Conservation (phyloP, 495 filamentous ascomycete species). For the Neurospora sp. region DNA sequence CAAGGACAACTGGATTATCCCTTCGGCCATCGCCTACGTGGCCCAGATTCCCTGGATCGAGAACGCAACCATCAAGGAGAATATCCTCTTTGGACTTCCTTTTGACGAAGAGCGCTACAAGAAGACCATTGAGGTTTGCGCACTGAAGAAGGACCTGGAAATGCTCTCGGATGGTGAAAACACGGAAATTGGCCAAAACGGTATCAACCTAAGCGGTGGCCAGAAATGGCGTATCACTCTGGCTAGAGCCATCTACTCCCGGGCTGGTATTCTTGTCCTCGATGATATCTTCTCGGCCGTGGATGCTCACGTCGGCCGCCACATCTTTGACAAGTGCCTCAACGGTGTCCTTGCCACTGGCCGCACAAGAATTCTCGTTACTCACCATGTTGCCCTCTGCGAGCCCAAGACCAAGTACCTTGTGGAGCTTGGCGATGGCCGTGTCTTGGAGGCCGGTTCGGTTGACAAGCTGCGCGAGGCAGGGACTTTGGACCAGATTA, state of each 20-base stretch:
- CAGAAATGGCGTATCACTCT: slow-evolving; percentile 77
- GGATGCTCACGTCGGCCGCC: slow-evolving; percentile 64
- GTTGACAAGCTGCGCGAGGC: slow-evolving; percentile 46
- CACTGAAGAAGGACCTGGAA: slow-evolving; percentile 62
- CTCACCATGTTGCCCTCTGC: slow-evolving; percentile 69
- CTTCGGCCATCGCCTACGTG: slow-evolving; percentile 61
- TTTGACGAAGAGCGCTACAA: slow-evolving; percentile 53
- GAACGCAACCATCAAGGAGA: slow-evolving; percentile 65
- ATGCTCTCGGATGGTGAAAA: slow-evolving; percentile 64
- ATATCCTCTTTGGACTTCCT: slow-evolving; percentile 67
- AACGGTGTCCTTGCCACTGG: slow-evolving; percentile 57
- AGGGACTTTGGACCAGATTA: slow-evolving; percentile 48
- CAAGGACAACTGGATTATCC: slow-evolving; percentile 59
- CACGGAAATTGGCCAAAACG: slow-evolving; percentile 74
- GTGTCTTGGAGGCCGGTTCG: slow-evolving; percentile 49
- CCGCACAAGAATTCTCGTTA: slow-evolving; percentile 69
- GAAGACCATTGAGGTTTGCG: slow-evolving; percentile 57
- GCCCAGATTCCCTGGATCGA: slow-evolving; percentile 83
- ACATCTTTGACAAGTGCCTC: slow-evolving; percentile 66
- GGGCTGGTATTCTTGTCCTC: slow-evolving; percentile 67
- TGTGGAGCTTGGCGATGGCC: slow-evolving; percentile 59
- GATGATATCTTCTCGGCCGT: slow-evolving; percentile 80
- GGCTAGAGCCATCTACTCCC: slow-evolving; percentile 68
- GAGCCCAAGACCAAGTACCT: slow-evolving; percentile 59
- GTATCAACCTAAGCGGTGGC: slow-evolving; percentile 75